Evolutionary conservation across 805 yeast genomes (phyloP), one percentile per base, ranked within the genome.

Genomic region (Hanseniaspora lachancei): DNA sequence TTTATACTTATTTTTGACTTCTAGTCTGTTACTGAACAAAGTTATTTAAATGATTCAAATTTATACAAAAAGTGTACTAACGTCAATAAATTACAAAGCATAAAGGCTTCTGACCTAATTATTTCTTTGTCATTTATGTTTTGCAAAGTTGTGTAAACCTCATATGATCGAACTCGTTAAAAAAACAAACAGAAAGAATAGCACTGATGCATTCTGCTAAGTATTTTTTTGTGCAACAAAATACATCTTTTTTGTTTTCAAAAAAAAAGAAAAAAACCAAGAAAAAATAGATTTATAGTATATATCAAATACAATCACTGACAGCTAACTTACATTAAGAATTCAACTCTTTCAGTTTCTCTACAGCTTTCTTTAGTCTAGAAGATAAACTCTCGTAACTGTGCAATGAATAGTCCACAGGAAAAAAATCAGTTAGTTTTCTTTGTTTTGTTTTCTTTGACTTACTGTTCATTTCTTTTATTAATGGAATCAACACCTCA

Each of bases 401-500:
- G 27, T 47, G 41, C 20, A 32, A 24, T 15, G 52, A 46, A 29
- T 50, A 42, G 24, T 50, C 53, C 16, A 46, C 42, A 18, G 87
- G 84, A 66, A 83, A 84, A 62, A 83, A 84, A 64, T 82, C 88
- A 13, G 77, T 78, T 20, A 84, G 67, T 0, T 82, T 80, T 3
- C 78, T 67, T 62, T 84, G 91, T 24, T 73, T 70, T 0, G 80
- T 79, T 58, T 75, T 74, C 49, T 74, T 68, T 60, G 74, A 72
- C 58, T 81, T 78, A 59, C 76, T 74, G 66, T 89, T 89, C 71
- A 89, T 76, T 61, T 84, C 89, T 61, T 81, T 77, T 18, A 93
- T 82, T 55, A 93, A 77, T 2, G 98, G 99, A 20, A 89, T 74
- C 64, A 93, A 71, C 3, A 89, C 82, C 62, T 86, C 89, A 63